Evolutionary conservation across 768 basidiomycete genomes (phyloP).

Genomic region (Mycena latifolia): DNA sequence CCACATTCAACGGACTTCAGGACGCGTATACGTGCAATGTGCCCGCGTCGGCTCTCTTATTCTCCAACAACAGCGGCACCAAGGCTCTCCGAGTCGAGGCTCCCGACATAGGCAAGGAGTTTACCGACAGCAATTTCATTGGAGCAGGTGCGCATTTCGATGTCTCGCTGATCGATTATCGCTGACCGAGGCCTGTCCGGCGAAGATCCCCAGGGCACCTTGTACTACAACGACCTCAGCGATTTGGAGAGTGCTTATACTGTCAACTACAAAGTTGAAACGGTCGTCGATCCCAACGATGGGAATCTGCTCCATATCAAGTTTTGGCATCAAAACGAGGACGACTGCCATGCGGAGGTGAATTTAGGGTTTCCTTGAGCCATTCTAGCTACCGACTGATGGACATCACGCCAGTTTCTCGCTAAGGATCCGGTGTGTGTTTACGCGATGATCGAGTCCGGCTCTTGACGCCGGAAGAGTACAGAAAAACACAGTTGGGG

Average conservation of each 20-base stretch:
- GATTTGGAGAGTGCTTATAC: not conserved
- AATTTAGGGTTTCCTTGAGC: no score
- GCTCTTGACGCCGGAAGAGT: not conserved
- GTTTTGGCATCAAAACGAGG: not conserved
- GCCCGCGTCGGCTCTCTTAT: not conserved
- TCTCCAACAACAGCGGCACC: not conserved
- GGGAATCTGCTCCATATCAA: not conserved
- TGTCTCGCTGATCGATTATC: no score
- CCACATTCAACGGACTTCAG: no score
- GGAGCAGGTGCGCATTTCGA: not conserved
- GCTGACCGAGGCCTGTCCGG: no score
- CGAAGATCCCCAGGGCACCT: not conserved
- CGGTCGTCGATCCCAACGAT: not conserved
- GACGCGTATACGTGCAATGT: no score
- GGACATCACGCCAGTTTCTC: not conserved
- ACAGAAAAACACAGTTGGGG: not conserved
- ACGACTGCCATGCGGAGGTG: not conserved
- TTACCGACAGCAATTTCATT: not conserved
- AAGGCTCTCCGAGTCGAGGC: conserved; percentile 10
- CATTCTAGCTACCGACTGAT: no score
- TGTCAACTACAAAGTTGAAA: not conserved
- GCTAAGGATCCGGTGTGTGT: conserved; percentile 1
- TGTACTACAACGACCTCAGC: not conserved
- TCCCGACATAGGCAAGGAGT: conserved; percentile 4
- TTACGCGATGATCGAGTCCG: no score